Conservation (phyloP, 2,329 filamentous ascomycete genomes). For the Lasiodiplodia sp. region DNA sequence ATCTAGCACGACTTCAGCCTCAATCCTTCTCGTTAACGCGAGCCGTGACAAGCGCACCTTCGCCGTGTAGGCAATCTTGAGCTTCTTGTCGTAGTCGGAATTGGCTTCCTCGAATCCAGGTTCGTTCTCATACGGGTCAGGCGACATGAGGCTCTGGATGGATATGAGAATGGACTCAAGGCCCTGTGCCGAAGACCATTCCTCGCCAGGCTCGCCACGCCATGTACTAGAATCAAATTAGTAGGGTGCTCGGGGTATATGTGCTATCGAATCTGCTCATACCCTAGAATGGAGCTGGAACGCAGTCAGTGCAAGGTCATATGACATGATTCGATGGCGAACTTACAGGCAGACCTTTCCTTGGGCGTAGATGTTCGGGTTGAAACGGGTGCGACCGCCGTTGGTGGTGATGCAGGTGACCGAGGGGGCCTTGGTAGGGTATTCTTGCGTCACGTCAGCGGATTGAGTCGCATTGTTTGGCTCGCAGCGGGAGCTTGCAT, state of each 20-base stretch:
- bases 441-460: constrained; percentile 64
- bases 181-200: constrained; percentile 96
- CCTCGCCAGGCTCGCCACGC: constrained; percentile 86
- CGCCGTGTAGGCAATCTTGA: constrained; percentile 76
- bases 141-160: constrained; percentile 94
- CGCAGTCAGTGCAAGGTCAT: constrained; percentile 30
- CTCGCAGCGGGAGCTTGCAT: constrained; percentile 32
- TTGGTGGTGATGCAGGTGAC: constrained; percentile 84
- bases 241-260: constrained; percentile 30
- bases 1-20: constrained; percentile 65
- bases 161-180: constrained; percentile 93
- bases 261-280: constrained; percentile 39
- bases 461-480: not conserved
- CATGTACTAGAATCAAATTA: constrained; percentile 72
- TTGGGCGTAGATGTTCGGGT: constrained; percentile 92
- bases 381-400: constrained; percentile 86
- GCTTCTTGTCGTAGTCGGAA: constrained; percentile 71
- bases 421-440: constrained; percentile 71
- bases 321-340: not conserved
- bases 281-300: constrained; percentile 83
- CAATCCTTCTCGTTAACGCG: not conserved
- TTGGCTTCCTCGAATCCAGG: constrained; percentile 87
- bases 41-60: constrained; percentile 64
- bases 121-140: constrained; percentile 95
- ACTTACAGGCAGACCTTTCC: constrained; percentile 92